A percentile compares a stretch with the other conserved stretches of the same genome.
Evolutionary conservation across 805 yeast species (phyloP).

Genomic region (Saccharomycopsis sp.): DNA sequence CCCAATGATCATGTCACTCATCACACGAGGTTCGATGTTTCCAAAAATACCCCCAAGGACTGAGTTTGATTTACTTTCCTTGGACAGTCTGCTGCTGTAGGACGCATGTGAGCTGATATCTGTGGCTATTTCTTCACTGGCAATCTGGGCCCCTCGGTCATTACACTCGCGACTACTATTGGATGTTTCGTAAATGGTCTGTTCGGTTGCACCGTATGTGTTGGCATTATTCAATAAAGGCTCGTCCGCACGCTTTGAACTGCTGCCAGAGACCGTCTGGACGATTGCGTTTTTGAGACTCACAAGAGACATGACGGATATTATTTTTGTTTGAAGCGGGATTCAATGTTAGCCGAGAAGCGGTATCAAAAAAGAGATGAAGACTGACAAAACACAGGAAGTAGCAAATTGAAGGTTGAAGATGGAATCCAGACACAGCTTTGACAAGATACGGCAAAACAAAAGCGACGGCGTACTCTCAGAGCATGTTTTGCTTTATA

Average conservation of each 20-base stretch:
- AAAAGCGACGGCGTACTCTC: background rate
- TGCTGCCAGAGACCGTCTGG: constrained; percentile 8
- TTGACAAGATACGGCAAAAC: background rate
- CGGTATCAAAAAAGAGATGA: too few species aligned
- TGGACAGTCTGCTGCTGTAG: background rate
- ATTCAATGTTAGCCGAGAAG: too few species aligned
- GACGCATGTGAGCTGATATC: background rate
- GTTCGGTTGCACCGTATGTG: background rate
- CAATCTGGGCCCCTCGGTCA: background rate
- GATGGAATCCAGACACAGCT: too few species aligned
- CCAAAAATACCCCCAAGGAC: constrained; percentile 34
- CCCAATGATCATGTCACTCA: constrained; percentile 91
- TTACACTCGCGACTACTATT: background rate
- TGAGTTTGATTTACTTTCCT: background rate
- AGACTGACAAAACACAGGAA: too few species aligned
- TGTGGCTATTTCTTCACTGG: background rate
- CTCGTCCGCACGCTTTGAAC: background rate
- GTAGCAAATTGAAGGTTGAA: too few species aligned
- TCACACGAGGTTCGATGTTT: constrained; percentile 79
- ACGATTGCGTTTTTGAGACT: constrained; percentile 15
- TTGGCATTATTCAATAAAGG: background rate
- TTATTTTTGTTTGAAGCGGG: too few species aligned
- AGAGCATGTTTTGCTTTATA: background rate
- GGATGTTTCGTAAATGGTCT: background rate
- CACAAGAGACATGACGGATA: constrained; percentile 15